Evolutionary conservation across 1,139 yeast species (phyloP).

Genomic region (Debaryomyces psychrophilus): DNA sequence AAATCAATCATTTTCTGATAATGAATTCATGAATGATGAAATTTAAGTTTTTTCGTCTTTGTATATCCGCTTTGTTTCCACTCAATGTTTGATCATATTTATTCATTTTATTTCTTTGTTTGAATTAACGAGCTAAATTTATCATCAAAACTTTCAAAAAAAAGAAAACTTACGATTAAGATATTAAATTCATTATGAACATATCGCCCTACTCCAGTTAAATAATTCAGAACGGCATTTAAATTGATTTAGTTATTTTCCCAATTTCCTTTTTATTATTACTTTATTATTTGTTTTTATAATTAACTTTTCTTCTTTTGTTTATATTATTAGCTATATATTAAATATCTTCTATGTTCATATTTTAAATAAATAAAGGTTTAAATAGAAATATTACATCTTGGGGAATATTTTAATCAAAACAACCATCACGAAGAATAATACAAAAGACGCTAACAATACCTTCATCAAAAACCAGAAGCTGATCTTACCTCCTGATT

Average conservation of each 20-base stretch:
- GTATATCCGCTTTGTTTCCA: conserved; percentile 3
- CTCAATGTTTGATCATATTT: conserved; percentile 1
- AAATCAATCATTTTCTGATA: conserved; percentile 31
- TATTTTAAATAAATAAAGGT: conserved; percentile 8
- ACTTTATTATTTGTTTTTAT: conserved; percentile 4
- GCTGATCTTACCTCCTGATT: conserved; percentile 42
- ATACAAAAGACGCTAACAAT: conserved; percentile 25
- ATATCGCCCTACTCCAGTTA: conserved; percentile 1
- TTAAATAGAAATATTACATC: conserved; percentile 18
- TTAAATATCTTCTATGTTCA: conserved; percentile 8
- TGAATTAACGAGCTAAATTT: neutral
- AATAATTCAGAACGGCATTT: conserved; percentile 5
- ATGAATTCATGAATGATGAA: conserved; percentile 30
- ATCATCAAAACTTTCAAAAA: neutral
- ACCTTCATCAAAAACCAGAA: conserved; percentile 40
- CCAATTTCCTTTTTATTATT: neutral
- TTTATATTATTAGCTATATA: conserved; percentile 9
- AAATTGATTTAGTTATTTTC: neutral
- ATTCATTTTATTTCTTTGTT: conserved; percentile 8
- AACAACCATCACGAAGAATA: conserved; percentile 33
- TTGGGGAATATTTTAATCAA: conserved; percentile 33
- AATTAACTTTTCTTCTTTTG: conserved; percentile 9
- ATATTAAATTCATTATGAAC: neutral
- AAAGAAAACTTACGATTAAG: neutral
- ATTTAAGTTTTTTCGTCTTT: conserved; percentile 8